Base-by-base conservation (phyloP, 345 rosid species). In the Nephelium lappaceum region DNA sequence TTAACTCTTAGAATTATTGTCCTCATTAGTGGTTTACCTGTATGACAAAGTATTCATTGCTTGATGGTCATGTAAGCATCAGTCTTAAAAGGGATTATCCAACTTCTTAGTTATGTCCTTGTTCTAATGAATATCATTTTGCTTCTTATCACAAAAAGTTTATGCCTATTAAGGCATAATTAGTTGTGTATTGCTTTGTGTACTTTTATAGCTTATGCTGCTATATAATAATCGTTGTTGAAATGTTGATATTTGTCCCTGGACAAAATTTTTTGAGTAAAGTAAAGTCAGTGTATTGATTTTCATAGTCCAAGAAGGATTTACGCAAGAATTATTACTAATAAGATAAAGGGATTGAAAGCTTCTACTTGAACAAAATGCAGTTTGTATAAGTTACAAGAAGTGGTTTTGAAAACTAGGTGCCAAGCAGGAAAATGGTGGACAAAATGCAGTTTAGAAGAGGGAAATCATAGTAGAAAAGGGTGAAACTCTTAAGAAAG, bases 11-110 rank as follows among this genome's bases (percentile, higher is more conserved):
- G 38, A 73, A 39, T 60, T n/a, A 19, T 41, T 21, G 45, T 23
- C 39, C 67, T 73, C 38, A 39, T 6, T 60, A 58, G 49, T n/a
- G 27, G 6, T 36, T 57, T 55, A 53, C 39, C 9, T 38, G 15
- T 23, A 31, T 47, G 12, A 18, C 47, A 72, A 47, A 72, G 18
- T n/a, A 58, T 72, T 72, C 36, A n/a, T 42, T 57, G 51, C 76
- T 61, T 42, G 75, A n/a, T 55, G 19, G 25, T 24, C 49, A 19
- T 31, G 1, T 72, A 19, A 36, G 25, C 24, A 72, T 73, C 49
- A 21, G 8, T n/a, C 31, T 12, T 60, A 60, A 14, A 24, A 4
- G 23, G 43, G 12, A 23, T 11, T 41, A 21, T 21, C 51, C 14
- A 21, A 60, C n/a, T 57, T 57, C 19, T 73, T n/a, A 58, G 23